Conservation (phyloP, 768 basidiomycete genomes). For the Brasilioporus rufonigricans region DNA sequence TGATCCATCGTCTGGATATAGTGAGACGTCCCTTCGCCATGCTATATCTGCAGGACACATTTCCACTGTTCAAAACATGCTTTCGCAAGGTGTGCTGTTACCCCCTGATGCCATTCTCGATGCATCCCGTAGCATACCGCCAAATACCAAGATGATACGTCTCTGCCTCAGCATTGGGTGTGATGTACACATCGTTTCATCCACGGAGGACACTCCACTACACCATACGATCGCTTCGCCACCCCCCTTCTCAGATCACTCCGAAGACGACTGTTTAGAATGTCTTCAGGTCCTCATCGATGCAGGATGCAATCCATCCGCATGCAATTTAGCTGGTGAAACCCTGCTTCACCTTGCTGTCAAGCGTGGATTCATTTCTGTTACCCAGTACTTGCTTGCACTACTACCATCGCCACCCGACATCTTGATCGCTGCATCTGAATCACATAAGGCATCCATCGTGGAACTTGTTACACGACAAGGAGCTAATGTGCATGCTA, state of each 20-base stretch:
- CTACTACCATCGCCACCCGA: neutral
- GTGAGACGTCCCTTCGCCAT: neutral
- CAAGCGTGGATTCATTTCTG: neutral
- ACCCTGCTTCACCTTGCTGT: no score
- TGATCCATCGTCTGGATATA: neutral
- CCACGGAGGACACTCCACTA: constrained; percentile 1
- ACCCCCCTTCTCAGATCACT: no score
- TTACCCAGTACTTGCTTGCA: constrained; percentile 1
- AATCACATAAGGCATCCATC: no score
- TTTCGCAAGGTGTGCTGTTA: neutral
- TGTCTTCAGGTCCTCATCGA: constrained; percentile 1
- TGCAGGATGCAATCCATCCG: constrained; percentile 8
- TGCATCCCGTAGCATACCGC: no score
- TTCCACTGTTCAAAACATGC: no score
- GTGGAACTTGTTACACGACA: neutral
- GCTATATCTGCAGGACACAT: no score
- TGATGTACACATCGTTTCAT: neutral
- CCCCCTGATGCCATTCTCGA: constrained; percentile 7
- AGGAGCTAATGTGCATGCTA: neutral
- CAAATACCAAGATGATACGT: neutral
- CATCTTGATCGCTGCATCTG: no score
- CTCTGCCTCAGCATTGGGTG: neutral
- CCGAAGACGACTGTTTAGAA: no score
- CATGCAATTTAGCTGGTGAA: neutral
- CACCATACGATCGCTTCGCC: neutral